A percentile compares a stretch with the other conserved stretches of the same genome.
phyloP scores from a whole-genome alignment of 306 rosid genomes.

The Geum urbanum region DNA sequence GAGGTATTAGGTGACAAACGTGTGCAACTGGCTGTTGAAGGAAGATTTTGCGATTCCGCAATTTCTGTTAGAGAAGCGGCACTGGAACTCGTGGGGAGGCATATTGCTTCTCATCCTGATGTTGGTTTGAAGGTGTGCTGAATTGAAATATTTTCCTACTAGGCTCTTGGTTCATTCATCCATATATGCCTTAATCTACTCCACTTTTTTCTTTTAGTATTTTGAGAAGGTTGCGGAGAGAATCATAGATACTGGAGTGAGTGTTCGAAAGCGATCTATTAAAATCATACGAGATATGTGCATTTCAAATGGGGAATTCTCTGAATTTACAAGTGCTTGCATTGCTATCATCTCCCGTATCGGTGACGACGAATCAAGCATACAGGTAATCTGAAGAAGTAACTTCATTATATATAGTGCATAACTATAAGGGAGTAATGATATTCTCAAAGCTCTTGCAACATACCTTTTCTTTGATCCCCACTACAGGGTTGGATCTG shows the following conservation, averaged over 20 bases:
- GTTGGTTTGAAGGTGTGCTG: slow-evolving; percentile 88
- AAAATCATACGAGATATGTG: slow-evolving; percentile 98
- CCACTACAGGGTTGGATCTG: neutral
- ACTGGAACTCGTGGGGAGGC: slow-evolving; percentile 97
- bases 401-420: neutral
- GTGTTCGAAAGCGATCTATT: slow-evolving; percentile 97
- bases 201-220: slow-evolving; percentile 50
- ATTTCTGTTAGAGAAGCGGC: slow-evolving; percentile 98
- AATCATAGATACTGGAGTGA: slow-evolving; percentile 88
- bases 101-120: slow-evolving; percentile 97
- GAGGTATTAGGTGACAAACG: slow-evolving; percentile 89
- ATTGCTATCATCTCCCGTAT: slow-evolving; percentile 85
- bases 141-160: slow-evolving; percentile 18
- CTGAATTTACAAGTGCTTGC: slow-evolving; percentile 86
- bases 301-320: slow-evolving; percentile 69
- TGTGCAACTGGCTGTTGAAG: slow-evolving; percentile 86
- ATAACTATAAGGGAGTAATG: neutral
- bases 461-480: neutral
- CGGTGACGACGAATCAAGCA: slow-evolving; percentile 83
- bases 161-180: slow-evolving; percentile 14
- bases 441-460: neutral
- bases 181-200: neutral
- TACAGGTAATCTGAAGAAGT: slow-evolving; percentile 61
- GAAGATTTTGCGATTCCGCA: slow-evolving; percentile 93
- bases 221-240: slow-evolving; percentile 97